Evolutionary conservation across 768 basidiomycete species (phyloP).

Genomic region (Agaricus sinodeliciosus): DNA sequence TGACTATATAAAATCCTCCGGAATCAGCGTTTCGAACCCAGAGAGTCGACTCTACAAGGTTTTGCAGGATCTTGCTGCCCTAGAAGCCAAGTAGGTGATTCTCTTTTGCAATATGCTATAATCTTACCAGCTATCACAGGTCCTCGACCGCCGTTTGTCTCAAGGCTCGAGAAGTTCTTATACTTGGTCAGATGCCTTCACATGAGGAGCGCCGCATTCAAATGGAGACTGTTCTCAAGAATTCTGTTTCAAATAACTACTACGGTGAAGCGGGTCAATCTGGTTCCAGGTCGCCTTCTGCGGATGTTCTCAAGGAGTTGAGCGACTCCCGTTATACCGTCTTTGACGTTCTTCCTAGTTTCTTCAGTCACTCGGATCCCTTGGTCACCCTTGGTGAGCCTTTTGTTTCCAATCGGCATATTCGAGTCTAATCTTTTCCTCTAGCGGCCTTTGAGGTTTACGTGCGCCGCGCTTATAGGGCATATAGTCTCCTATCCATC

Average conservation of each 20-base stretch:
- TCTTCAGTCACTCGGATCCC: conserved; percentile 85
- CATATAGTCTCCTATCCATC: conserved; percentile 84
- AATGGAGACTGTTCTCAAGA: conserved; percentile 90
- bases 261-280: conserved; percentile 63
- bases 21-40: conserved; percentile 65
- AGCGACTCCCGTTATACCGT: conserved; percentile 96
- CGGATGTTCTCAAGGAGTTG: conserved; percentile 85
- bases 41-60: conserved; percentile 74
- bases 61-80: conserved; percentile 71
- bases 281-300: conserved; percentile 61
- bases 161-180: conserved; percentile 96
- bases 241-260: conserved; percentile 78
- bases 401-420: neutral
- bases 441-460: conserved; percentile 94
- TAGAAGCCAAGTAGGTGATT: conserved; percentile 76
- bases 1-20: conserved; percentile 83
- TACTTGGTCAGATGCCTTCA: conserved; percentile 93
- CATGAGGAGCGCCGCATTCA: conserved; percentile 91
- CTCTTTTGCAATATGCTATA: neutral
- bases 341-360: conserved; percentile 92
- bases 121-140: conserved; percentile 27
- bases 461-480: conserved; percentile 90
- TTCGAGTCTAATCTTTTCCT: conserved; percentile 5
- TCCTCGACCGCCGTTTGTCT: conserved; percentile 89
- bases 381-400: conserved; percentile 75